Evolutionary conservation across 2,329 filamentous ascomycete species (phyloP).

Genomic region (Amylocarpus encephaloides): DNA sequence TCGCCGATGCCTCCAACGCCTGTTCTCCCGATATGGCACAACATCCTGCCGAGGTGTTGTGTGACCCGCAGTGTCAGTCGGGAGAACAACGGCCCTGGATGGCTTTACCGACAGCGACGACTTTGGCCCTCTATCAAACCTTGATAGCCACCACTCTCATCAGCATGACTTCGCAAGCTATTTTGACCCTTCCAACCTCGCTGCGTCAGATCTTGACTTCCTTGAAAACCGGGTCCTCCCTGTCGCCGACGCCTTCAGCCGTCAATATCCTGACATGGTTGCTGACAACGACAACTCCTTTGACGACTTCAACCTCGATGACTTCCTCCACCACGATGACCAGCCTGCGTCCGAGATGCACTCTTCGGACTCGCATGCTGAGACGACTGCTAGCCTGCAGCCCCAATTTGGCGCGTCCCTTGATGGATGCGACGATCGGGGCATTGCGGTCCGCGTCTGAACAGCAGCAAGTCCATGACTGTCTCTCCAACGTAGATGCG

Average conservation of each 20-base stretch:
- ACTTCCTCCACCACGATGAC: conserved; percentile 47
- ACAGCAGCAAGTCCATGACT: conserved; percentile 28
- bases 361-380: conserved; percentile 33
- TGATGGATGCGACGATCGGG: conserved; percentile 67
- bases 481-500: conserved; percentile 27
- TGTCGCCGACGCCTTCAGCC: conserved; percentile 61
- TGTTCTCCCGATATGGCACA: conserved; percentile 81
- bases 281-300: conserved; percentile 51
- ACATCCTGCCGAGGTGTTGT: conserved; percentile 99
- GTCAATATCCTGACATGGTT: conserved; percentile 63
- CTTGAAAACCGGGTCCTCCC: conserved; percentile 70
- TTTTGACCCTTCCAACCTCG: conserved; percentile 62
- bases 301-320: conserved; percentile 46
- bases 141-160: conserved; percentile 55
- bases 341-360: conserved; percentile 30
- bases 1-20: conserved; percentile 38
- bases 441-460: conserved; percentile 66
- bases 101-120: conserved; percentile 22
- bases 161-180: conserved; percentile 62
- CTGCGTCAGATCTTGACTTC: conserved; percentile 68
- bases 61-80: conserved; percentile 99
- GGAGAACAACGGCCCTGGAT: conserved; percentile 39
- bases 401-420: conserved; percentile 67
- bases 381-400: conserved; percentile 61
- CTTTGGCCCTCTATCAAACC: conserved; percentile 32